Evolutionary conservation across 2,329 filamentous ascomycete genomes (phyloP), one percentile per base, ranked within the genome.

Genomic region (Penicillium thymicola): DNA sequence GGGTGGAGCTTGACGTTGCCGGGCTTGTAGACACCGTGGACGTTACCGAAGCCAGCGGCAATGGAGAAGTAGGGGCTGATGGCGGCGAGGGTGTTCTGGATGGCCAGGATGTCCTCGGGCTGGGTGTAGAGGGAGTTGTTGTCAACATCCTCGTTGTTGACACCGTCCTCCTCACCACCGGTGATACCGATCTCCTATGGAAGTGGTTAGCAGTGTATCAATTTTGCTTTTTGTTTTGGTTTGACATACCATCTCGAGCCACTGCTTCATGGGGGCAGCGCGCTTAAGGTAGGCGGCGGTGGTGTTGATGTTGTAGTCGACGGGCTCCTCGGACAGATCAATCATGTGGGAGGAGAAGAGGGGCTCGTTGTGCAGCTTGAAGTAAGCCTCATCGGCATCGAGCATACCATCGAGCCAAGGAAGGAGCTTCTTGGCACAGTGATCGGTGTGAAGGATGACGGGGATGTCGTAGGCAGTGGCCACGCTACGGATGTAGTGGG

Each of bases 301-400:
- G 74, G 90, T 97, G 74, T 88, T 76, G 71, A 99, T 89, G 86
- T 99, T 97, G 80, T 84, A 91, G 60, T 94, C 85, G 65, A 96
- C 89, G 40, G 85, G 74, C 83, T 97, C 93, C 82, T 97, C 94
- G 27, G 89, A 94, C 70, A 97, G 81, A 79, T 99, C 94, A 73
- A 97, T 96, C 94, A 99, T 99, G 87, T 99, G 94, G 68, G 86
- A 90, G 75, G 87, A 92, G 86, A 95, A 97, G 61, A 97, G 88
- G 65, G 94, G 93, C 78, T 92, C 89, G 79, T 89, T 89, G 75
- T 93, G 86, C 75, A 85, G 77, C 88, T 97, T 95, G 89, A 96
- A 97, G 83, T 92, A 93, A 59, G 81, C 83, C 86, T 97, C 94
- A 72, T 97, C 94, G 68, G 88, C 93, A 63, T 94, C 92, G 68